Conservation (phyloP, 352 stramenopile genomes). For the Phytophthora agathidicida region DNA sequence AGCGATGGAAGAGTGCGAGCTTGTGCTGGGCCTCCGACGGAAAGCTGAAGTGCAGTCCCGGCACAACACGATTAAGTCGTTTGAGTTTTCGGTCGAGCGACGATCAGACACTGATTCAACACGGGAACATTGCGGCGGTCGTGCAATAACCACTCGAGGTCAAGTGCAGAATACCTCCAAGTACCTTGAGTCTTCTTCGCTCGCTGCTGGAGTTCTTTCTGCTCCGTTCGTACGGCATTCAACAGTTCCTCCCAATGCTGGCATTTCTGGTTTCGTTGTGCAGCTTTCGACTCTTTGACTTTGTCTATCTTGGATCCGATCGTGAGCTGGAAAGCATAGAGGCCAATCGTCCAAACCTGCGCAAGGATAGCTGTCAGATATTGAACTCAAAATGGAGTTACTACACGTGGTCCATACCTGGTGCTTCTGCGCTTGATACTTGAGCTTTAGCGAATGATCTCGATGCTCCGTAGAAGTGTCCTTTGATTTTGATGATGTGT, state of each 20-base stretch:
- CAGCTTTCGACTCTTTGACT: slow-evolving; percentile 3
- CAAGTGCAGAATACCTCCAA: neutral
- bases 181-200: slow-evolving; percentile 9
- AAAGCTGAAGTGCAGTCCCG: slow-evolving; percentile 1
- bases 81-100: neutral
- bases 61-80: slow-evolving; percentile 2
- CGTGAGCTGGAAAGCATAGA: slow-evolving; percentile 45
- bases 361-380: neutral
- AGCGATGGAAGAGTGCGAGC: slow-evolving; percentile 11
- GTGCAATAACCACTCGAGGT: slow-evolving; percentile 31
- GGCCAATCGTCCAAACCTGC: slow-evolving; percentile 54
- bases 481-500: neutral
- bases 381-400: neutral
- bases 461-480: neutral
- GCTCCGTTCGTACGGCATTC: slow-evolving; percentile 18
- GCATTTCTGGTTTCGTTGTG: slow-evolving; percentile 1
- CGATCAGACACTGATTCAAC: slow-evolving; percentile 30
- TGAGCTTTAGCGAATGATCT: neutral
- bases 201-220: slow-evolving; percentile 8
- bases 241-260: slow-evolving; percentile 32
- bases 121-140: slow-evolving; percentile 37
- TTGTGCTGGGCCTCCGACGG: slow-evolving; percentile 12
- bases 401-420: slow-evolving; percentile 21
- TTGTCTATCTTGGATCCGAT: slow-evolving; percentile 29
- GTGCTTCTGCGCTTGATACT: slow-evolving; percentile 22